Base-by-base conservation (phyloP, 1,284 basidiomycete genomes). In the Tilletia walkeri region DNA sequence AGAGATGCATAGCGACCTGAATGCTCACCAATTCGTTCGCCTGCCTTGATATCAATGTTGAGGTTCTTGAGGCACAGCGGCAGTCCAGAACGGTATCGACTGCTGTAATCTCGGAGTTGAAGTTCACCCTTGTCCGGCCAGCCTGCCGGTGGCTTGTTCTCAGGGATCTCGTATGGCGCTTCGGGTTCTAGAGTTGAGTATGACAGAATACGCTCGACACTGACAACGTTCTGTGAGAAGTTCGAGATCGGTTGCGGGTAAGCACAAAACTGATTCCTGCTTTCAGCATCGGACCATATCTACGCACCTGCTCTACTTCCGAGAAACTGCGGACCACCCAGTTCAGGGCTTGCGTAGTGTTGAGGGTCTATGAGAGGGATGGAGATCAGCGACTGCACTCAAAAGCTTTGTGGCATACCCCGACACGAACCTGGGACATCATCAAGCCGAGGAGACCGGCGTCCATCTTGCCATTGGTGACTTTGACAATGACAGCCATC, bases 361-460 rank as follows among this genome's bases (percentile, higher is more conserved):
- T 82, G 34, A 96, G 85, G 2, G 92, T 91, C 84, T 94, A 14
- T 30, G 20, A n/a, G 6, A 56, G 59, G 39, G 39, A 36, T 94
- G 7, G 59, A 30, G n/a, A 49, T 53, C n/a, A 53, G 50, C 24
- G n/a, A 53, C 9, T 18, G 16, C 7, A 30, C 50, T 18, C 6
- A 10, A 2, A n/a, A n/a, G 16, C 7, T 24, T 30, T 6, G 30
- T 9, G 59, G 12, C 10, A 10, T 53, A 18, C 12, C 7, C n/a
- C 10, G 50, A 12, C n/a, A 53, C 59, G 6, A n/a, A 63, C 80
- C 71, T 82, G 80, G 1, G 90, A 91, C 78, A 96, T 86, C 67
- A 95, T 90, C 73, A 97, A 87, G n/a, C 95, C 95, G 49, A 96
- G 92, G 36, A 95, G 85, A 0, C 94, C 94, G 1, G 93, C 92